phyloP scores from a whole-genome alignment of 192 early-diverging fungal genomes.

The Rhizoclosmatium globosum region DNA sequence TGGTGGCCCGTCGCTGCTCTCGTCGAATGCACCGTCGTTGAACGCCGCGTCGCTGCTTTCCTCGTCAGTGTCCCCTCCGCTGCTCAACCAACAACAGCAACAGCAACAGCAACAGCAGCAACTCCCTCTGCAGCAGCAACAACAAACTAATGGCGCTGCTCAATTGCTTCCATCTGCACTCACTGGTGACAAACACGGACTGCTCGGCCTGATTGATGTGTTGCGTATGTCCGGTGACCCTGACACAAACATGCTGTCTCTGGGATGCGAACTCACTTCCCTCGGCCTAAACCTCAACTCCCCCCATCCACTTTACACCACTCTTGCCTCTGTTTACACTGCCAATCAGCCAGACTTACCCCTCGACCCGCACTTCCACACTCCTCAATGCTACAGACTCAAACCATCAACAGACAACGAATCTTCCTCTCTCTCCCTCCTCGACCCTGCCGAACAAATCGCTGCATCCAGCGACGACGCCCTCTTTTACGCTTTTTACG shows the following conservation, averaged over 20 bases:
- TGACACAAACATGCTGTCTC: conserved; percentile 80
- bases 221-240: conserved; percentile 79
- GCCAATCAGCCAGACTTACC: conserved; percentile 57
- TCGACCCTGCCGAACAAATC: conserved; percentile 71
- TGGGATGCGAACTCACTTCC: conserved; percentile 91
- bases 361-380: conserved; percentile 80
- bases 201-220: conserved; percentile 88
- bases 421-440: neutral
- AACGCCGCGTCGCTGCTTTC: conserved; percentile 19
- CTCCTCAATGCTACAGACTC: conserved; percentile 81
- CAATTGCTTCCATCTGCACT: conserved; percentile 28
- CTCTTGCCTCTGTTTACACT: conserved; percentile 90
- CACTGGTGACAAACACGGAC: conserved; percentile 73
- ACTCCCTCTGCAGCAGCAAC: conserved; percentile 22
- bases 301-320: conserved; percentile 72
- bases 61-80: conserved; percentile 30
- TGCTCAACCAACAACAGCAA: conserved; percentile 23
- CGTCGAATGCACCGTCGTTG: too few species aligned
- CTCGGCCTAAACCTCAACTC: conserved; percentile 72
- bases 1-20: too few species aligned
- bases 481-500: conserved; percentile 98
- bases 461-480: conserved; percentile 85
- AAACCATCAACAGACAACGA: conserved; percentile 53
- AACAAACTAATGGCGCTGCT: neutral
- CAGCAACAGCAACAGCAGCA: conserved; percentile 41